Evolutionary conservation across 306 rosid genomes (phyloP).

Genomic region (Betula pendula): DNA sequence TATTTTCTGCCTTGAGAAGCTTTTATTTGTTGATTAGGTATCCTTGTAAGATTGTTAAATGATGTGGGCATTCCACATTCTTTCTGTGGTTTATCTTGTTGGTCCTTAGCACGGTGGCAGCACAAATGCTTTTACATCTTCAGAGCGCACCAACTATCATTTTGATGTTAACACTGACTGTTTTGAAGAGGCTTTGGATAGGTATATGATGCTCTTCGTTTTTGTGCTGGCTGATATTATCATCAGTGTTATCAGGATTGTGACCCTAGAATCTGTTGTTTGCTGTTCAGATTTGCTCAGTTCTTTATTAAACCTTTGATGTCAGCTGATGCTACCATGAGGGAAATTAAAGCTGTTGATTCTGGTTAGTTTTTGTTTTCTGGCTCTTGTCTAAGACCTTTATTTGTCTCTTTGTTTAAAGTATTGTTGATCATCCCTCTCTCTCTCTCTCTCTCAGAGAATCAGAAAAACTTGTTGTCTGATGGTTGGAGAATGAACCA

Average conservation of each 20-base stretch:
- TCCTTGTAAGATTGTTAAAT: constrained; percentile 14
- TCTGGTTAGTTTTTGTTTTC: constrained; percentile 62
- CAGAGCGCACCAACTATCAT: constrained; percentile 70
- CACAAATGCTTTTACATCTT: constrained; percentile 76
- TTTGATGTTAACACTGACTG: constrained; percentile 81
- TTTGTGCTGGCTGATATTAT: constrained; percentile 6
- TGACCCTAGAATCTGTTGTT: constrained; percentile 27
- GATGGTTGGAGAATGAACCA: constrained; percentile 92
- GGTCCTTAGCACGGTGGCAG: constrained; percentile 78
- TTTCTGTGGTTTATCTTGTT: constrained; percentile 18
- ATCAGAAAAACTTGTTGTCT: constrained; percentile 85
- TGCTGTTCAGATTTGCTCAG: constrained; percentile 74
- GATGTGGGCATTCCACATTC: background rate
- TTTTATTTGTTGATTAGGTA: background rate
- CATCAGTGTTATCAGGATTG: constrained; percentile 1
- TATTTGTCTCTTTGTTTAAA: constrained; percentile 2
- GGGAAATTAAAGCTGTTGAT: constrained; percentile 98
- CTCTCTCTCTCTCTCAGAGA: constrained; percentile 45
- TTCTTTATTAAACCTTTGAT: constrained; percentile 90
- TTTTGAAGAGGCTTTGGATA: constrained; percentile 94
- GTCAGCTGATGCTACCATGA: constrained; percentile 92
- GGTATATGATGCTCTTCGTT: constrained; percentile 46
- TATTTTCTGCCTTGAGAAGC: background rate
- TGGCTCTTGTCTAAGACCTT: constrained; percentile 9
- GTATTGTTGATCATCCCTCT: background rate